A percentile compares a stretch with the other conserved stretches of the same genome.
These are phyloP conservation scores for Colletotrichum magnum DNA, from an alignment of 2,329 filamentous ascomycete species.

Conservation along the genomic window DNA sequence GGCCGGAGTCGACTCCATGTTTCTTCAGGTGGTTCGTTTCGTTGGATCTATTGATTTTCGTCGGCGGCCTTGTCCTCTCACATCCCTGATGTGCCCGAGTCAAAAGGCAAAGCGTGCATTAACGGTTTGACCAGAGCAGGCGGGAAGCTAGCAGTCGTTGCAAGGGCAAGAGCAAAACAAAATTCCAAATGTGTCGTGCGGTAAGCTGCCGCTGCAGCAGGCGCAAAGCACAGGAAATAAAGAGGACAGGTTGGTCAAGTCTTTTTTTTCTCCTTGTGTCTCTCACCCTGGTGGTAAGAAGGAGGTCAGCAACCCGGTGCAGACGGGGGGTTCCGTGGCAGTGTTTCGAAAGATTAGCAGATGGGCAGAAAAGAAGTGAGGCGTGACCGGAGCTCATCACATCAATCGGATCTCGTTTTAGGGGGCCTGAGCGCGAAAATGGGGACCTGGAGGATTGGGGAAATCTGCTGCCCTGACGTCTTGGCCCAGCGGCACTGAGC, in stretches of 20 bases:
- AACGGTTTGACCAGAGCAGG: constrained; percentile 5
- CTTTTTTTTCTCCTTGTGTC: not conserved
- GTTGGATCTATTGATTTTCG: constrained; percentile 27
- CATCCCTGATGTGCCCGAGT: constrained; percentile 34
- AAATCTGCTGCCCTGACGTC: constrained; percentile 27
- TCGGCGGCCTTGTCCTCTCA: constrained; percentile 24
- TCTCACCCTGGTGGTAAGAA: not conserved
- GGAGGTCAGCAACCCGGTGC: constrained; percentile 24
- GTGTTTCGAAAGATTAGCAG: constrained; percentile 24
- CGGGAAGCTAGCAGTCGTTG: not conserved
- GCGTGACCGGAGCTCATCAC: not conserved
- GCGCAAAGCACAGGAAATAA: constrained; percentile 7
- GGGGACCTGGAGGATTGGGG: constrained; percentile 16
- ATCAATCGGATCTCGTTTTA: constrained; percentile 32
- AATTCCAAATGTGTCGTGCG: not conserved
- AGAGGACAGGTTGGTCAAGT: constrained; percentile 31
- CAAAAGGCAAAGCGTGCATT: constrained; percentile 29
- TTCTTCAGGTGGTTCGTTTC: constrained; percentile 25
- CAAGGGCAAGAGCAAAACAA: not conserved
- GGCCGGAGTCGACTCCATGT: constrained; percentile 36
- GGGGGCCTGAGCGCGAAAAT: constrained; percentile 29
- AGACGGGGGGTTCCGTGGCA: constrained; percentile 19
- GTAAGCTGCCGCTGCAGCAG: constrained; percentile 34
- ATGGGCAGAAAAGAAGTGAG: constrained; percentile 6
- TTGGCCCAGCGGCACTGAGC: constrained; percentile 6